These are phyloP conservation scores for Trichoderma guizhouense DNA, from an alignment of 2,329 filamentous ascomycete genomes.

Conservation along the genomic window DNA sequence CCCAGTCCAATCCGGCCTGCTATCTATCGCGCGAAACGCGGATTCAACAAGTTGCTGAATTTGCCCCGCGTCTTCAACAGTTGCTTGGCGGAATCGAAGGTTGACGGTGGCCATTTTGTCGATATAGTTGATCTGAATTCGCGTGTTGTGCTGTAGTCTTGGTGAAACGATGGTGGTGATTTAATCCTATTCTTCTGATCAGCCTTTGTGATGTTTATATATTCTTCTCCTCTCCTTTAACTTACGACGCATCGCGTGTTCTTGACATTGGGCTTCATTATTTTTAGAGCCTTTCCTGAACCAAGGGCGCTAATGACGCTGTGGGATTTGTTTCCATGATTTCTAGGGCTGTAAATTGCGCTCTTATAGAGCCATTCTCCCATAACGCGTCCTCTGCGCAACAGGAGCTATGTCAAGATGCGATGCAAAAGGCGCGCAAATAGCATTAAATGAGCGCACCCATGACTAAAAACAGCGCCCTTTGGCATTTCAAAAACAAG, in stretches of 20 bases:
- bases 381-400: not conserved
- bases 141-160: not conserved
- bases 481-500: not conserved
- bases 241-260: not conserved
- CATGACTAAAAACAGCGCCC: not conserved
- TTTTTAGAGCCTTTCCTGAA: not conserved
- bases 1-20: conserved; percentile 35
- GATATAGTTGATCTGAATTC: not conserved
- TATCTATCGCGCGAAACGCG: conserved; percentile 40
- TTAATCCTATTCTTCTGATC: not conserved
- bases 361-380: not conserved
- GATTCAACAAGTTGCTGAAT: conserved; percentile 38
- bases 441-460: not conserved
- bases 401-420: not conserved
- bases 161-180: fast-evolving
- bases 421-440: not conserved
- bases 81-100: conserved; percentile 38
- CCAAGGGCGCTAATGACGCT: conserved; percentile 8
- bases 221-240: not conserved
- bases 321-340: not conserved
- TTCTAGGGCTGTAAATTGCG: no score
- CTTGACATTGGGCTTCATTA: not conserved
- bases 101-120: not conserved
- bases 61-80: conserved; percentile 32
- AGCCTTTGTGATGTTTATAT: not conserved